A percentile compares a stretch with the other conserved stretches of the same genome.
phyloP scores from a whole-genome alignment of 305 asterid genomes.

The Caryopteris hybrid region DNA sequence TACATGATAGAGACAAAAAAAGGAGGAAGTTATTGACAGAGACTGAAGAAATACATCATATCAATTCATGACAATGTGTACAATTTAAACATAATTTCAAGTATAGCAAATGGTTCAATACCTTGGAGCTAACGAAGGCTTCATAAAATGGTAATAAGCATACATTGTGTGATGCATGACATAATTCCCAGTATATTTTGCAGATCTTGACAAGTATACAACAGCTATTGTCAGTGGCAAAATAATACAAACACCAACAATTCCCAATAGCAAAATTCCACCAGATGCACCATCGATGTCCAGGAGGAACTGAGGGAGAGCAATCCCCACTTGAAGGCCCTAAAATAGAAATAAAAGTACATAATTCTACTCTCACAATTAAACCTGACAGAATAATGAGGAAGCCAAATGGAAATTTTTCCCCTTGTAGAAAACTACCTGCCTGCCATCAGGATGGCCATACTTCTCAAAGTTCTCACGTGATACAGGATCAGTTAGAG shows the following conservation, averaged over 20 bases:
- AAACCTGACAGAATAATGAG: conserved; percentile 11
- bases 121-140: conserved; percentile 99
- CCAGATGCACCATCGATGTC: conserved; percentile 93
- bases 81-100: conserved; percentile 9
- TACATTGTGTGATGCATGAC: conserved; percentile 94
- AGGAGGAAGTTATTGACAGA: neutral
- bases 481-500: conserved; percentile 93
- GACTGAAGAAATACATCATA: neutral
- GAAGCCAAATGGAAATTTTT: conserved; percentile 2
- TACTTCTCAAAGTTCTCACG: conserved; percentile 95
- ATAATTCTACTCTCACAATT: conserved; percentile 14
- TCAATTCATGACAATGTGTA: neutral
- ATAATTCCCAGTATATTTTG: conserved; percentile 94
- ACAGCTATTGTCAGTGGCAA: conserved; percentile 86
- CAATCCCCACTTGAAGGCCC: conserved; percentile 99
- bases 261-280: conserved; percentile 86
- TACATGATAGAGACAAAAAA: neutral
- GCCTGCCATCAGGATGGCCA: conserved; percentile 99
- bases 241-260: conserved; percentile 94
- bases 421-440: conserved; percentile 49
- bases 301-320: conserved; percentile 91
- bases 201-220: conserved; percentile 82
- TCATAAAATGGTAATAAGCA: conserved; percentile 92
- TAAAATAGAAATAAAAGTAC: conserved; percentile 22
- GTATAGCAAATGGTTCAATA: conserved; percentile 21